phyloP scores from a whole-genome alignment of 805 yeast genomes.

The Metschnikowia cerradonensis region DNA sequence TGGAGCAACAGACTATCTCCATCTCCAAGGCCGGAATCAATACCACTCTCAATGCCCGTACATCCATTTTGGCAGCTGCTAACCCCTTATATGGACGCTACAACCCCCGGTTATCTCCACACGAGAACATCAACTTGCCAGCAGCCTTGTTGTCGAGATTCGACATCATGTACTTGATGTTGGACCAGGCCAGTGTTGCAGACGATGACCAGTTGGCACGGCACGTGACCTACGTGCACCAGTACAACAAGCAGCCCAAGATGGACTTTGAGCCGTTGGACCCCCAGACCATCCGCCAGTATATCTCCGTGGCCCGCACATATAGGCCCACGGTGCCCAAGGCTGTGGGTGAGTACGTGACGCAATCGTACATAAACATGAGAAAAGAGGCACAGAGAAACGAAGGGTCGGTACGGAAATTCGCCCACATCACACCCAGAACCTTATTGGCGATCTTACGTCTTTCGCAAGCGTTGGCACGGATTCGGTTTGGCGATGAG shows the following conservation, averaged over 20 bases:
- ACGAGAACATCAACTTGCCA: slow-evolving; percentile 92
- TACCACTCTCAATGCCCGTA: slow-evolving; percentile 91
- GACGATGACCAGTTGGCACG: slow-evolving; percentile 81
- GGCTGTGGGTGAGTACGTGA: slow-evolving; percentile 82
- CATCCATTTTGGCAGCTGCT: slow-evolving; percentile 97
- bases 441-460: slow-evolving; percentile 87
- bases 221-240: slow-evolving; percentile 94
- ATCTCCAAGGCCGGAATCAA: slow-evolving; percentile 97
- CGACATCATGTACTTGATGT: slow-evolving; percentile 79
- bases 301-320: slow-evolving; percentile 78
- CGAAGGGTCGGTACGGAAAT: slow-evolving; percentile 71
- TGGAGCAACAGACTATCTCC: slow-evolving; percentile 98
- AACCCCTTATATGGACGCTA: slow-evolving; percentile 95
- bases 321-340: slow-evolving; percentile 81
- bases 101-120: slow-evolving; percentile 84
- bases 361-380: slow-evolving; percentile 81
- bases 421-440: slow-evolving; percentile 93
- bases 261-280: slow-evolving; percentile 72
- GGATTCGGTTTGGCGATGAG: slow-evolving; percentile 71
- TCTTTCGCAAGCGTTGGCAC: slow-evolving; percentile 90
- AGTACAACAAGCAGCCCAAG: slow-evolving; percentile 84
- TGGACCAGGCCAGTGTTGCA: slow-evolving; percentile 80
- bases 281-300: slow-evolving; percentile 75
- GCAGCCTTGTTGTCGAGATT: slow-evolving; percentile 95
- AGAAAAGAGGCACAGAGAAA: slow-evolving; percentile 85